Conservation (phyloP, 805 yeast species). For the Candida rishiriensis region DNA sequence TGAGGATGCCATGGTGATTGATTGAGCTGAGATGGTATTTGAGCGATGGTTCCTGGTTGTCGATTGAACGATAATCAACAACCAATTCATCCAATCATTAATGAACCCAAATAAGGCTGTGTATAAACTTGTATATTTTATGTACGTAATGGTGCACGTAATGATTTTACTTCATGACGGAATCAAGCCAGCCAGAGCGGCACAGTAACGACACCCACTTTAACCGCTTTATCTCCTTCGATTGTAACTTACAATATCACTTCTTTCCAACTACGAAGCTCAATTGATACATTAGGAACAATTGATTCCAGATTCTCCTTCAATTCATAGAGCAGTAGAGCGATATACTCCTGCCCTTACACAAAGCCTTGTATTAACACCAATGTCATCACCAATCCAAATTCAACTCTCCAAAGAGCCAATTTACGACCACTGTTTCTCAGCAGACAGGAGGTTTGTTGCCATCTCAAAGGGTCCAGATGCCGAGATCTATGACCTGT, state of each 20-base stretch:
- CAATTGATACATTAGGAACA: too few relatives aligned
- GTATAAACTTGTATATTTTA: too few relatives aligned
- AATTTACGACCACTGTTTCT: conserved; percentile 88
- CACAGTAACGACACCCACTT: too few relatives aligned
- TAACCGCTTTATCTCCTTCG: too few relatives aligned
- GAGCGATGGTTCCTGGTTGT: neutral
- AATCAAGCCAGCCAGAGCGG: too few relatives aligned
- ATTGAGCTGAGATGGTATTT: neutral
- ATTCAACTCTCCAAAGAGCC: conserved; percentile 78
- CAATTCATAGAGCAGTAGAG: conserved; percentile 28
- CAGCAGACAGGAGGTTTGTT: conserved; percentile 54
- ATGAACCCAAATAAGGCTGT: too few relatives aligned
- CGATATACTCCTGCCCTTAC: conserved; percentile 30
- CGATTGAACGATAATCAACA: neutral
- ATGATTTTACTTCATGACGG: too few relatives aligned
- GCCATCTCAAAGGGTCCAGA: conserved; percentile 80
- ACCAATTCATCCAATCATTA: too few relatives aligned
- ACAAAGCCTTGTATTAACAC: neutral
- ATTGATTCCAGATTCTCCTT: too few relatives aligned
- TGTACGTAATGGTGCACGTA: too few relatives aligned
- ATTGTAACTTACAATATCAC: too few relatives aligned
- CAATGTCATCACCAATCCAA: conserved; percentile 34
- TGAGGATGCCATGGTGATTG: neutral
- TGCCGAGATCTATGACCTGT: conserved; percentile 68
- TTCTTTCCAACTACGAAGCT: too few relatives aligned